These are phyloP conservation scores for Pichia sp. DNA, from an alignment of 1,139 yeast genomes.

Conservation along the genomic window DNA sequence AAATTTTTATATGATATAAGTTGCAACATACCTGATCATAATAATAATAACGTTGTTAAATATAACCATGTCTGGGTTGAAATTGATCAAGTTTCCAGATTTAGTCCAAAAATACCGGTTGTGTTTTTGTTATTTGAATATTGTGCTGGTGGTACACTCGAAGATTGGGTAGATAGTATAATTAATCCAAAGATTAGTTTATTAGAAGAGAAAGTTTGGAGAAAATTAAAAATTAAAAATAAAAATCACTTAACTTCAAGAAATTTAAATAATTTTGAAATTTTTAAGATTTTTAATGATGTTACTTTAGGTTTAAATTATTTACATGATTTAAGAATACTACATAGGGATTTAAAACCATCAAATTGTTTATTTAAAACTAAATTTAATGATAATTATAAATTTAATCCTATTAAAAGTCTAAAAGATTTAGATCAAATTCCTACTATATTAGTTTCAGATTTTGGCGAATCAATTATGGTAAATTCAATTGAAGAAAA, in stretches of 20 bases:
- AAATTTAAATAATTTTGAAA: conserved; percentile 40
- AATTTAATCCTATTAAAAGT: conserved; percentile 21
- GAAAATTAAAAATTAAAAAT: conserved; percentile 28
- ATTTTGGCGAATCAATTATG: conserved; percentile 84
- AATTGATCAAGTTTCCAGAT: conserved; percentile 52
- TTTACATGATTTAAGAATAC: conserved; percentile 65
- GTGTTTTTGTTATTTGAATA: conserved; percentile 80
- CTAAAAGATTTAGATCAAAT: conserved; percentile 32
- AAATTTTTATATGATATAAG: conserved; percentile 49
- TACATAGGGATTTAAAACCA: conserved; percentile 85
- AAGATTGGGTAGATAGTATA: conserved; percentile 48
- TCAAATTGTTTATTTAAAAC: conserved; percentile 68
- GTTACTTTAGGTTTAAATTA: conserved; percentile 64
- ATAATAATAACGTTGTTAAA: conserved; percentile 52
- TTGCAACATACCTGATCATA: conserved; percentile 16
- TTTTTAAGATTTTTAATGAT: conserved; percentile 62
- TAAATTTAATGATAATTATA: conserved; percentile 25
- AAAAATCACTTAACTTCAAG: conserved; percentile 12
- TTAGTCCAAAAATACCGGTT: conserved; percentile 66
- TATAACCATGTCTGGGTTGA: conserved; percentile 94
- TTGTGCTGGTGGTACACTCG: conserved; percentile 84
- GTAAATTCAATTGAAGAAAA: conserved; percentile 39
- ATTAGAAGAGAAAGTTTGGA: conserved; percentile 30
- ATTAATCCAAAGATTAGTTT: conserved; percentile 29
- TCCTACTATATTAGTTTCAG: conserved; percentile 74